A percentile compares a stretch with the other conserved stretches of the same genome.
Evolutionary conservation across 176 grass and related monocot genomes (phyloP).

Genomic region (Rhipidocladum racemiflorum): DNA sequence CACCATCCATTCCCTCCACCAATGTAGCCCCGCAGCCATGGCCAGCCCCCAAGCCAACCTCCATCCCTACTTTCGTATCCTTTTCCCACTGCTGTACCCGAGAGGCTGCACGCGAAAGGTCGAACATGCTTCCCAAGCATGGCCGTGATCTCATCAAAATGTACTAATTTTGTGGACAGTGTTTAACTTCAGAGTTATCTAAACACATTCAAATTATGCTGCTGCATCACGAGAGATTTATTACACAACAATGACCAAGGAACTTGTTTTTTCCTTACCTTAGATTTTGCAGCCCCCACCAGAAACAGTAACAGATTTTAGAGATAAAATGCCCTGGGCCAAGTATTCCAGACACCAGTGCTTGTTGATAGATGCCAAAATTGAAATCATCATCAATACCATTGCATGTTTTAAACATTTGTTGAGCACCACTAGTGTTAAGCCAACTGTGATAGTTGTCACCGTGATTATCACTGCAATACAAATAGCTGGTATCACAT

Average conservation of each 20-base stretch:
- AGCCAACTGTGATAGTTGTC: slow-evolving; percentile 42
- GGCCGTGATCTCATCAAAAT: not conserved
- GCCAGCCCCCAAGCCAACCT: not conserved
- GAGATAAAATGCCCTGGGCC: slow-evolving; percentile 60
- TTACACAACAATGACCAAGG: not conserved
- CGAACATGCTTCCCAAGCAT: not conserved
- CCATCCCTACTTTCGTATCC: not conserved
- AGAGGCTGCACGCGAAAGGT: not conserved
- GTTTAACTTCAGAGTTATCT: not conserved
- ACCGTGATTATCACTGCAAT: slow-evolving; percentile 41
- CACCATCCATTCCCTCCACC: not conserved
- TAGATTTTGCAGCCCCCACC: slow-evolving; percentile 91
- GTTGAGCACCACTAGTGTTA: not conserved
- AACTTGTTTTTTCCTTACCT: slow-evolving; percentile 34
- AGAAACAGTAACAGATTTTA: slow-evolving; percentile 87
- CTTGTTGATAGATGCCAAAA: slow-evolving; percentile 73
- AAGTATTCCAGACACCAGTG: slow-evolving; percentile 57
- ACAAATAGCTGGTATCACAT: slow-evolving; percentile 55
- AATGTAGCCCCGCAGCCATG: not conserved
- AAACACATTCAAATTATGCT: not conserved
- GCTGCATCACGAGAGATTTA: not conserved
- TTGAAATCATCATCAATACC: not conserved
- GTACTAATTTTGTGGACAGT: not conserved
- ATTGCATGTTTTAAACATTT: slow-evolving; percentile 32
- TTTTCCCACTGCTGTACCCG: not conserved